Base-by-base conservation (phyloP, 2,329 filamentous ascomycete species). In the Aspergillus novofumigatus region DNA sequence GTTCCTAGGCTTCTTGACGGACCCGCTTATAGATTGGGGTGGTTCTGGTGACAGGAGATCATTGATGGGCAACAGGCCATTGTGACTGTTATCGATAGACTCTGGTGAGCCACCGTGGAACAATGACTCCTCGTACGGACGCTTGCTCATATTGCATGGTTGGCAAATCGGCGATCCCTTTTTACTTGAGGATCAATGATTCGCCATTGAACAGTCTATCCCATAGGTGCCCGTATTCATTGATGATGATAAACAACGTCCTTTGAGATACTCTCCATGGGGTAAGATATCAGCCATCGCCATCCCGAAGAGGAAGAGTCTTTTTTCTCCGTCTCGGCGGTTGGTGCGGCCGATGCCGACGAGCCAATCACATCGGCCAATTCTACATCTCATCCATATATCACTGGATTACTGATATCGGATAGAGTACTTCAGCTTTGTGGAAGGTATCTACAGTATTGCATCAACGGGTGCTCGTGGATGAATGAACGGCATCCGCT, bases 111-210 rank as follows among this genome's bases (percentile, higher is more conserved):
- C 62, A 59, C 55, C 64, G 60, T 60, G 66, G 53, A 66, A 66
- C 41, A 60, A 57, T 50, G 65, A 63, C 63, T 72, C 70, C 57
- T 69, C 69, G 61, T 68, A 65, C 38, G 67, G 66, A 59, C 71
- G 70, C 69, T 73, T 73, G 71, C 65, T 72, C 71, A 73, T 73
- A 60, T 64, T 71, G 70, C 69, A 69, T 70, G 65, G 57, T 68
- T 58, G 53, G 38, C 28, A 48, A n/a, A 28, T 28, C 32, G 41
- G 20, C 10, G 42, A 26, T 17, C 14, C 23, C n/a, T 20, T 44
- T 42, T 45, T 14, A 23, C n/a, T 25, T 14, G 8, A 23, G 20
- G 44, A 25, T 47, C 21, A 47, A 11, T 4, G 44, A 47, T 21
- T 14, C 21, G 26, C 26, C 20, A 25, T 47, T 23, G 5, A 21